Evolutionary conservation across 768 basidiomycete species (phyloP).

Genomic region (Suillus clintonianus): DNA sequence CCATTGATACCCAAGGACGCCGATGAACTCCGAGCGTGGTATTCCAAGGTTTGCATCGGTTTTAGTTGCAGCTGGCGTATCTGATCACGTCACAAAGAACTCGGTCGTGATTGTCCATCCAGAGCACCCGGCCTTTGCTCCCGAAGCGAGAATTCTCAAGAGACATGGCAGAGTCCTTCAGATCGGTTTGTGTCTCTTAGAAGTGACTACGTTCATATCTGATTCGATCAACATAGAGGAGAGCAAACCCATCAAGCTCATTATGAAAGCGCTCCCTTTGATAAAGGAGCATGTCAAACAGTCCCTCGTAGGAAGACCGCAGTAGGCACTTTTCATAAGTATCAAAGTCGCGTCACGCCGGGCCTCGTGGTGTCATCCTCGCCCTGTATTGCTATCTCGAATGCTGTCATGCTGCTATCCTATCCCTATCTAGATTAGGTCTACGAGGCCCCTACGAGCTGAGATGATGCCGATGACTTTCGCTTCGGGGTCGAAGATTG

Average conservation of each 20-base stretch:
- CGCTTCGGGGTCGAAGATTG: conserved; percentile 46
- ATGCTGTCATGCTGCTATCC: conserved; percentile 1
- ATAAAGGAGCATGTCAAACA: conserved; percentile 59
- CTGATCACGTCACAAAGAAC: conserved; percentile 47
- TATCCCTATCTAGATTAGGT: conserved; percentile 41
- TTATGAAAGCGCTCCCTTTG: conserved; percentile 63
- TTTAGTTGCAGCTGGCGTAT: neutral
- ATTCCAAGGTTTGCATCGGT: conserved; percentile 53
- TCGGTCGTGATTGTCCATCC: conserved; percentile 72
- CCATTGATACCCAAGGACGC: conserved; percentile 57
- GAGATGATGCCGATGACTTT: conserved; percentile 60
- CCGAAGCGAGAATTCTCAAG: conserved; percentile 46
- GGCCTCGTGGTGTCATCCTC: neutral
- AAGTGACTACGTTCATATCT: neutral
- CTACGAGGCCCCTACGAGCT: conserved; percentile 46
- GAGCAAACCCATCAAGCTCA: conserved; percentile 73
- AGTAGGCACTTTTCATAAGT: neutral
- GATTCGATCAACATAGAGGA: conserved; percentile 47
- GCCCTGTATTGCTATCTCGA: conserved; percentile 1
- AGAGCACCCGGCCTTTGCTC: conserved; percentile 51
- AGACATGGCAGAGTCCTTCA: conserved; percentile 66
- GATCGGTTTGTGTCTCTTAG: conserved; percentile 50
- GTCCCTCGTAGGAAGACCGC: conserved; percentile 9
- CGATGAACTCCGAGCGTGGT: conserved; percentile 69
- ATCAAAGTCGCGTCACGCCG: neutral